Conservation (phyloP, 1,139 yeast species). For the Pichia inconspicua region DNA sequence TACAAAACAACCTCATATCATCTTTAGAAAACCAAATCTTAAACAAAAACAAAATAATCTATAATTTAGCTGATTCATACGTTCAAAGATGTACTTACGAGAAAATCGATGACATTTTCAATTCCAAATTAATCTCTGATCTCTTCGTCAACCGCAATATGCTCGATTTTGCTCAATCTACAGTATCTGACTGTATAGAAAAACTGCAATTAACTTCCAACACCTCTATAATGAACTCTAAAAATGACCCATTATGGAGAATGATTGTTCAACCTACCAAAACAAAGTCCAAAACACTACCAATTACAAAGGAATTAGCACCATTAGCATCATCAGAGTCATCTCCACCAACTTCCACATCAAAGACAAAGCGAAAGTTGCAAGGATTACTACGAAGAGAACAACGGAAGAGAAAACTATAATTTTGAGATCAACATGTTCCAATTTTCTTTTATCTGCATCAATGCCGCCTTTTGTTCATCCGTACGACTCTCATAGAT, state of each 20-base stretch:
- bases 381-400: slow-evolving; percentile 8
- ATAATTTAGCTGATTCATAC: slow-evolving; percentile 12
- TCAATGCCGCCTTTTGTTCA: slow-evolving; percentile 9
- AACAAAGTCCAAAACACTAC: not conserved
- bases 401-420: not conserved
- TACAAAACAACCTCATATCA: slow-evolving; percentile 7
- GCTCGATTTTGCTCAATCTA: not conserved
- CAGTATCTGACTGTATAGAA: not conserved
- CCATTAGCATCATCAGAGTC: not conserved
- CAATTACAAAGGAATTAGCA: not conserved
- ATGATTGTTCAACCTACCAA: not conserved
- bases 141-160: slow-evolving; percentile 6
- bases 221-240: not conserved
- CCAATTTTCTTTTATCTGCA: slow-evolving; percentile 12
- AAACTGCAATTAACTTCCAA: not conserved
- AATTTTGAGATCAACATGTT: slow-evolving; percentile 1
- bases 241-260: not conserved
- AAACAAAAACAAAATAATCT: slow-evolving; percentile 19
- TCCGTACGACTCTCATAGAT: slow-evolving; percentile 12
- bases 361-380: slow-evolving; percentile 3
- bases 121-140: slow-evolving; percentile 2
- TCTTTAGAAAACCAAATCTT: slow-evolving; percentile 8
- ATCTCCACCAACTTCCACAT: not conserved
- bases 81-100: slow-evolving; percentile 1
- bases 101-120: not conserved